These are phyloP conservation scores for Polysphondylium violaceum DNA, from an alignment of 78 protist species.

Conservation along the genomic window DNA sequence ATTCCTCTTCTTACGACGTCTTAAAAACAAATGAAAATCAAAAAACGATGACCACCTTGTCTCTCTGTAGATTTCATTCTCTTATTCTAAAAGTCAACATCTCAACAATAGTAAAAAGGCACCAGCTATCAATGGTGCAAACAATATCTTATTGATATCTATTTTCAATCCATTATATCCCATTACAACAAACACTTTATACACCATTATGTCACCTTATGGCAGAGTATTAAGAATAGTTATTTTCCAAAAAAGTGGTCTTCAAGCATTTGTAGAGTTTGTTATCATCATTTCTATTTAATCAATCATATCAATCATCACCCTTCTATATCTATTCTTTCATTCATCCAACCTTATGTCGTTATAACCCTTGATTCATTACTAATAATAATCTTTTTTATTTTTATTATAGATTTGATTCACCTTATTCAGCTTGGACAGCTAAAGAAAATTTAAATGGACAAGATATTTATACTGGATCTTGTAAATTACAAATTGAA, in stretches of 20 bases:
- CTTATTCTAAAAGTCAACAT: slow-evolving; percentile 78
- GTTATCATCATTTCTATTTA: neutral
- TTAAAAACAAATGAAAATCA: neutral
- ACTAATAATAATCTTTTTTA: neutral
- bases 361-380: neutral
- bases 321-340: neutral
- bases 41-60: neutral
- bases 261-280: slow-evolving; percentile 79
- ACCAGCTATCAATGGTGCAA: slow-evolving; percentile 6
- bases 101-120: slow-evolving; percentile 26
- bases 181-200: slow-evolving; percentile 43
- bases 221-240: slow-evolving; percentile 80
- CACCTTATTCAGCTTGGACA: slow-evolving; percentile 65
- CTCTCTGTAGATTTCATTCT: slow-evolving; percentile 22
- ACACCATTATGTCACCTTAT: slow-evolving; percentile 70
- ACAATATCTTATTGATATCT: slow-evolving; percentile 52
- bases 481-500: slow-evolving; percentile 79
- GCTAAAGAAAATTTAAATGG: slow-evolving; percentile 81
- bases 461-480: slow-evolving; percentile 77
- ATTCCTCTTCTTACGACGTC: neutral
- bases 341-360: neutral
- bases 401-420: slow-evolving; percentile 53
- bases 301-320: neutral
- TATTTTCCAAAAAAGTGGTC: slow-evolving; percentile 73
- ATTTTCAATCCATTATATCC: slow-evolving; percentile 74